Evolutionary conservation across 208 protist species (phyloP).

Genomic region (Strigomonas culicis): DNA sequence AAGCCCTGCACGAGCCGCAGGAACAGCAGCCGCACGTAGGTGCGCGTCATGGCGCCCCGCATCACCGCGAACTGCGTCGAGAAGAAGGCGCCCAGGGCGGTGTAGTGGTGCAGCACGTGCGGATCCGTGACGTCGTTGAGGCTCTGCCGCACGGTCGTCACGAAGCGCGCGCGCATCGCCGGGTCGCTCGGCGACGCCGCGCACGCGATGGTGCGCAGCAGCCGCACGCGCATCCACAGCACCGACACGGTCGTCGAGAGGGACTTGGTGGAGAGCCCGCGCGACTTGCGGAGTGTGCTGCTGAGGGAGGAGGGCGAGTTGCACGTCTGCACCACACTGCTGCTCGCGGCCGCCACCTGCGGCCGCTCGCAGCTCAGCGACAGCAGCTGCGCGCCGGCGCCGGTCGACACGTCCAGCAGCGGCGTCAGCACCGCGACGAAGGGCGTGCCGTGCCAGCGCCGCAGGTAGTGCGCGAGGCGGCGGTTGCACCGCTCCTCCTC

Average conservation of each 20-base stretch:
- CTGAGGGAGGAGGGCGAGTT: not conserved
- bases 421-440: constrained; percentile 26
- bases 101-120: constrained; percentile 27
- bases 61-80: constrained; percentile 30
- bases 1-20: constrained; percentile 58
- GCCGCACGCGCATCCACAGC: constrained; percentile 40
- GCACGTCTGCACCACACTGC: not conserved
- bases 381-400: constrained; percentile 41
- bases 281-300: not conserved
- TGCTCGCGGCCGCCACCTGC: not conserved
- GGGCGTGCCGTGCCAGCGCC: constrained; percentile 7
- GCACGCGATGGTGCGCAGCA: constrained; percentile 31
- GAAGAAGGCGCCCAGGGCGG: constrained; percentile 20
- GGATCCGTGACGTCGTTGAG: constrained; percentile 12
- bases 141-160: constrained; percentile 12
- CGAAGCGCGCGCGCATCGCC: constrained; percentile 17
- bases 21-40: constrained; percentile 62
- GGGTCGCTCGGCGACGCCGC: constrained; percentile 30
- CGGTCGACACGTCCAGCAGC: constrained; percentile 39
- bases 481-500: not conserved
- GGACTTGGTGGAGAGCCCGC: not conserved
- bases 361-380: constrained; percentile 23
- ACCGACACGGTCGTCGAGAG: not conserved
- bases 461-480: constrained; percentile 2
- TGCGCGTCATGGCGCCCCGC: constrained; percentile 30